Percentiles rank a stretch among this genome's conserved stretches.
phyloP scores from a whole-genome alignment of 1,284 basidiomycete species.

The Rhizoctonia solani region DNA sequence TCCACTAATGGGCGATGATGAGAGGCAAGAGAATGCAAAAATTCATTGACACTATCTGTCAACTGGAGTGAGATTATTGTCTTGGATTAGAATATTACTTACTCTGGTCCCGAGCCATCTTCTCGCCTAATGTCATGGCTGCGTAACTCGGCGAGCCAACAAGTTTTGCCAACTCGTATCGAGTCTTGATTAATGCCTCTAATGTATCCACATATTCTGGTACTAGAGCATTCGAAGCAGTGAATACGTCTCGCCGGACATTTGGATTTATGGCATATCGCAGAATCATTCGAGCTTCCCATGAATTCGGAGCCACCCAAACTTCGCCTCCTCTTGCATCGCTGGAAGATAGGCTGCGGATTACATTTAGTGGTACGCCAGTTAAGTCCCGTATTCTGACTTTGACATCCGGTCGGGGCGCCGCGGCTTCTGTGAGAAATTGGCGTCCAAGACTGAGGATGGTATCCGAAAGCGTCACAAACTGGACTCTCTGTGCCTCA shows the following conservation, averaged over 20 bases:
- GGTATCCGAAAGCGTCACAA: slow-evolving; percentile 90
- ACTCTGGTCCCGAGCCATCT: slow-evolving; percentile 93
- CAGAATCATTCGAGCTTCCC: slow-evolving; percentile 92
- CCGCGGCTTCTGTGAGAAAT: slow-evolving; percentile 72
- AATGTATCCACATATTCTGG: slow-evolving; percentile 71
- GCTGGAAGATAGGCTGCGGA: slow-evolving; percentile 25
- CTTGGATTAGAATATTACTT: slow-evolving; percentile 39
- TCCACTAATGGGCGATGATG: slow-evolving; percentile 77
- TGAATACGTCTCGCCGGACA: slow-evolving; percentile 77
- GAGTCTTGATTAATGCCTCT: slow-evolving; percentile 73
- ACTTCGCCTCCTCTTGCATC: slow-evolving; percentile 55
- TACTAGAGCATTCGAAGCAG: slow-evolving; percentile 72
- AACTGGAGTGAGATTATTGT: slow-evolving; percentile 36
- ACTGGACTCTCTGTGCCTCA: slow-evolving; percentile 72
- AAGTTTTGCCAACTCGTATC: slow-evolving; percentile 78
- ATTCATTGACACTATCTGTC: slow-evolving; percentile 79
- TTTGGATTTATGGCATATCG: slow-evolving; percentile 83
- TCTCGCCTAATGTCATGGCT: slow-evolving; percentile 83
- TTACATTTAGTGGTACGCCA: slow-evolving; percentile 41
- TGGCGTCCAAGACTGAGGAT: slow-evolving; percentile 87
- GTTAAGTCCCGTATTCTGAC: slow-evolving; percentile 41
- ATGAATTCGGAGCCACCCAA: slow-evolving; percentile 73
- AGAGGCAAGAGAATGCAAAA: slow-evolving; percentile 76
- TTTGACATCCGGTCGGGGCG: slow-evolving; percentile 53
- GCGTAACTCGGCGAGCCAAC: slow-evolving; percentile 84